These are phyloP conservation scores for Chlorella sorokiniana DNA, from an alignment of 139 green algal species.

Conservation along the genomic window DNA sequence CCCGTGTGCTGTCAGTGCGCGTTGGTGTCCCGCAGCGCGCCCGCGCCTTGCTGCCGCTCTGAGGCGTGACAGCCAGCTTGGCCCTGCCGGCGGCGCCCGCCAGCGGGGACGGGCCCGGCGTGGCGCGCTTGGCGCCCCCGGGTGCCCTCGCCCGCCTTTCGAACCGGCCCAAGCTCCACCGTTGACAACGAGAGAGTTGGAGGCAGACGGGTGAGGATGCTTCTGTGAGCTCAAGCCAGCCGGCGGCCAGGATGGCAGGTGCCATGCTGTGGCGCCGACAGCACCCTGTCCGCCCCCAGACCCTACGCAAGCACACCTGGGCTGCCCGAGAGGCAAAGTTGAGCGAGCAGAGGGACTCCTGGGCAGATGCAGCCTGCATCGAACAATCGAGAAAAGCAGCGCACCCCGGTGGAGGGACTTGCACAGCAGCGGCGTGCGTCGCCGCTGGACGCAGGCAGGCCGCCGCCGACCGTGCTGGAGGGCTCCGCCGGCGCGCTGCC, in stretches of 20 bases:
- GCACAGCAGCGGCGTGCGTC: no score
- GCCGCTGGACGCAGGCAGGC: no score
- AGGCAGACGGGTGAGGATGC: background rate
- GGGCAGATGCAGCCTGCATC: constrained; percentile 29
- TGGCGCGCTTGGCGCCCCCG: background rate
- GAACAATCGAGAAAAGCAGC: no score
- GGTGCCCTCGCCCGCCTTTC: background rate
- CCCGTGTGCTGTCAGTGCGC: background rate
- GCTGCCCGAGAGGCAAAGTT: constrained; percentile 70
- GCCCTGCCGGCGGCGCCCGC: background rate
- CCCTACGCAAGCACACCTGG: background rate
- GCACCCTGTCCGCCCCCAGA: no score
- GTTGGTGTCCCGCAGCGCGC: constrained; percentile 18
- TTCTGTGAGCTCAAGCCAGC: no score
- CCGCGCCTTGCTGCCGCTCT: constrained; percentile 11
- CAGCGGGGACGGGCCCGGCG: background rate
- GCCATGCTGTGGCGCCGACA: background rate
- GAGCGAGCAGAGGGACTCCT: constrained; percentile 72
- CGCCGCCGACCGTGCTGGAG: no score
- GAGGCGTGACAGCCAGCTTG: constrained; percentile 14
- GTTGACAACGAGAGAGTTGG: background rate
- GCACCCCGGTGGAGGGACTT: no score
- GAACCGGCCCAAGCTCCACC: constrained; percentile 31
- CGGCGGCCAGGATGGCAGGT: no score
- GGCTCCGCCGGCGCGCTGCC: no score